Evolutionary conservation across 768 basidiomycete genomes (phyloP), one percentile per base, ranked within the genome.

Genomic region (Termitomyces sp.): DNA sequence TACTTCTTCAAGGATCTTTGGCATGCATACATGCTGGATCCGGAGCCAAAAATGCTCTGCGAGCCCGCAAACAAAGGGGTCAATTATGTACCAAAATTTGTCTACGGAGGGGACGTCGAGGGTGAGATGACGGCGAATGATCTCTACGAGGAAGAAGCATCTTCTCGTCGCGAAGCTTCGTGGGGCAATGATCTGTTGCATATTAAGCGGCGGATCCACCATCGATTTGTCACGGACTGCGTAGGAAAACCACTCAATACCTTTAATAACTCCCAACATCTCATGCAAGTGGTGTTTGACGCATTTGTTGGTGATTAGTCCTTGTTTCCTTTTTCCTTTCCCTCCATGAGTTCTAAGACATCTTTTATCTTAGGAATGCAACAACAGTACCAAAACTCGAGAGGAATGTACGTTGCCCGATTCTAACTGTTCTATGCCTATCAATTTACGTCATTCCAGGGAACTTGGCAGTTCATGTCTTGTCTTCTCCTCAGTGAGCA

Each of bases 51-150:
- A 11, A 61, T 57, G 6, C 60, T 67, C 16, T 18, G 40, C n/a
- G 16, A 39, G 2, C 52, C 66, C 4, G 31, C 54, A 20, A 22
- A 44, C 0, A 18, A 16, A 10, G 31, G 43, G 2, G 60, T 70
- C 27, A 35, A 48, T 13, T 25, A 65, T 29, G 57, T 74, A 18
- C 67, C 71, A 0, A 48, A 43, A 29, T 48, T 70, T 23, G 40
- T 65, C 4, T 63, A 60, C 29, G 73, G 68, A 0, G 66, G 63
- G 25, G 71, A 75, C 52, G 38, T 74, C n/a, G 12, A n/a, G 33
- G 59, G n/a, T 5, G 62, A 67, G 13, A 22, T 18, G 10, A 68
- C 68, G 2, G 2, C 15, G 15, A 63, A 64, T 1, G 47, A 48
- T 12, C 47, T 36, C 47, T 35, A 33, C 22, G 47, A 20, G 1